A percentile compares a stretch with the other conserved stretches of the same genome.
Evolutionary conservation across 163 green algal species (phyloP).

Genomic region (Volvox carteri): DNA sequence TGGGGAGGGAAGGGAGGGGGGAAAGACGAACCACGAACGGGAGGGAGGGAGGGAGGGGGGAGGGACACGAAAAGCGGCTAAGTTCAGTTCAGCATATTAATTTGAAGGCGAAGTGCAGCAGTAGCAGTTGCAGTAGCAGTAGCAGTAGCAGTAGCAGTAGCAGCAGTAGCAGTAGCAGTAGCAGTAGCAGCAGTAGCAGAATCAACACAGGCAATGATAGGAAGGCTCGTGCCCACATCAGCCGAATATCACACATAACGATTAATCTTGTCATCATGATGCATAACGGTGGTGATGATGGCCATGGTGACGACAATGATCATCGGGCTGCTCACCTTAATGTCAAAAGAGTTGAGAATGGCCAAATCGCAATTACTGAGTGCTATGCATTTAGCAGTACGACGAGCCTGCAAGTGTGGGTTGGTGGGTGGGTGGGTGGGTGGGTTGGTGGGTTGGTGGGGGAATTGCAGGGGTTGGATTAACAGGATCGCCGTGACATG

Average conservation of each 20-base stretch:
- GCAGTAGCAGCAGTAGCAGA: neutral
- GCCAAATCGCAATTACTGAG: constrained; percentile 63
- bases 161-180: neutral
- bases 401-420: constrained; percentile 1
- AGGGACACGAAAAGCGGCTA: too few species aligned
- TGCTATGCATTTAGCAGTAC: constrained; percentile 55
- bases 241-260: too few species aligned
- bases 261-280: too few species aligned
- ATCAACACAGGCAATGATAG: too few species aligned
- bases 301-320: neutral
- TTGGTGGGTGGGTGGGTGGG: neutral
- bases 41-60: too few species aligned
- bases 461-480: neutral
- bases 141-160: neutral
- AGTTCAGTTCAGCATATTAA: too few species aligned
- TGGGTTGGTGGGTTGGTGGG: neutral
- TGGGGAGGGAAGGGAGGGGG: too few species aligned
- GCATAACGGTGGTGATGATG: too few species aligned
- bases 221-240: too few species aligned
- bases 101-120: neutral
- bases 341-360: constrained; percentile 50
- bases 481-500: too few species aligned
- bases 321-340: constrained; percentile 34
- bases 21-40: too few species aligned
- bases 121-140: neutral